phyloP scores from a whole-genome alignment of 129 eudicot species.

The Mikania micrantha region DNA sequence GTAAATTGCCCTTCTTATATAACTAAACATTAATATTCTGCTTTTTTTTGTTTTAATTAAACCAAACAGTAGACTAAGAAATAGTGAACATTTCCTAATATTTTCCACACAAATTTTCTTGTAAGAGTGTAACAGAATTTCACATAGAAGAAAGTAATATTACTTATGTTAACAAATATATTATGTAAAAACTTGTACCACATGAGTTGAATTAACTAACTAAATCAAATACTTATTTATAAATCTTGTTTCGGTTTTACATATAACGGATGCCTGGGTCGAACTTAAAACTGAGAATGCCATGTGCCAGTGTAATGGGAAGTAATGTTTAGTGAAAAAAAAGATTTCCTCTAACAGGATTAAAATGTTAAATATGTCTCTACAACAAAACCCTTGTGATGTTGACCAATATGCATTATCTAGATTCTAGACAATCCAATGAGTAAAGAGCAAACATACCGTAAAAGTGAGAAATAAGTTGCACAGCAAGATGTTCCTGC shows the following conservation, averaged over 20 bases:
- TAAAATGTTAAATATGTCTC: conserved; percentile 2
- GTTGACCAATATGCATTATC: conserved; percentile 17
- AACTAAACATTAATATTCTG: not conserved
- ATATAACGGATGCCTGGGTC: not conserved
- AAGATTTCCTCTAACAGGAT: conserved; percentile 1
- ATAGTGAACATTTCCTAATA: not conserved
- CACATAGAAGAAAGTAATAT: not conserved
- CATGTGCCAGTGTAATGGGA: not conserved
- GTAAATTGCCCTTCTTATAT: not conserved
- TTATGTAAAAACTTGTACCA: not conserved
- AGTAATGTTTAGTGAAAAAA: not conserved
- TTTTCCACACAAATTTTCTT: not conserved
- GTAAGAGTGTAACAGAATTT: not conserved
- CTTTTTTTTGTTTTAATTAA: conserved; percentile 6
- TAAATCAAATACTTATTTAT: not conserved
- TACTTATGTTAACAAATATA: not conserved
- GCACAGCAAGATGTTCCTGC: conserved; percentile 99
- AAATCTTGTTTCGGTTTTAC: not conserved
- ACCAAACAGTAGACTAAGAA: conserved; percentile 3
- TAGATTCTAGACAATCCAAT: conserved; percentile 18
- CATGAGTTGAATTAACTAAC: not conserved
- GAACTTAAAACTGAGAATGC: not conserved
- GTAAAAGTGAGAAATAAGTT: conserved; percentile 92
- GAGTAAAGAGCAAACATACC: conserved; percentile 46
- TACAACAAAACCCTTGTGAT: not conserved